Base-by-base conservation (phyloP, 768 basidiomycete genomes). In the Exsudoporus frostii region DNA sequence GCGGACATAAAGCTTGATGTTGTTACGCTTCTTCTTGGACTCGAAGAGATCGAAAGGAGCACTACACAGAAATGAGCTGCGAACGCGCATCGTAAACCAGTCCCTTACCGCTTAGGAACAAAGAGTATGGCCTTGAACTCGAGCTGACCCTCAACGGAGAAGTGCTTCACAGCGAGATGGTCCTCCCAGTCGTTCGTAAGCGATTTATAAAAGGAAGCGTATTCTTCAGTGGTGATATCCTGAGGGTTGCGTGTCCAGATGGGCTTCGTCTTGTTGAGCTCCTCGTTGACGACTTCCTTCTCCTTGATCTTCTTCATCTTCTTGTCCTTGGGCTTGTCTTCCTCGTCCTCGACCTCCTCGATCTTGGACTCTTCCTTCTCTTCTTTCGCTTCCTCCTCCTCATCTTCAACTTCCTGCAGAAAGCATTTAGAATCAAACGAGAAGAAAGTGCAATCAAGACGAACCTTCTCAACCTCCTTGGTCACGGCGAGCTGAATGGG, bases 1-100 rank as follows among this genome's bases (percentile, higher is more conserved):
- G 80, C 97, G 92, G 64, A 99, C 97, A 71, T 98, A 99, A 72
- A 99, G 94, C 79, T 99, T 99, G 84, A 99, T 98, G 89, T 98
- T 98, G 84, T 98, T 98, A 67, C 96, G 92, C 85, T 98, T 98
- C 90, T 98, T 98, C 89, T 99, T 98, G 56, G 90, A 91, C 80
- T 99, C 97, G 78, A 99, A 99, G 72, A 99, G 88, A 69, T 99
- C 97, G 75, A 98, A 98, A 48, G 97, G 97, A 40, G 96, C 97
- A 56, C 94, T 94, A 43, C 3, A 40, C 48, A 7, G 17, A 32
- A 58, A 49, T 43, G 14, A 62, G 49, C 5, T 22, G 8, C 10
- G 27, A 30, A 24, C 15, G 19, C 13, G 0, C 30, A 27, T 48
- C 30, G 37, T 6, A 36, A 44, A 5, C 49, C 3, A 10, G 29